Conservation (phyloP, 164 flowering plant species). For the Kalanchoe fedtschenkoi region DNA sequence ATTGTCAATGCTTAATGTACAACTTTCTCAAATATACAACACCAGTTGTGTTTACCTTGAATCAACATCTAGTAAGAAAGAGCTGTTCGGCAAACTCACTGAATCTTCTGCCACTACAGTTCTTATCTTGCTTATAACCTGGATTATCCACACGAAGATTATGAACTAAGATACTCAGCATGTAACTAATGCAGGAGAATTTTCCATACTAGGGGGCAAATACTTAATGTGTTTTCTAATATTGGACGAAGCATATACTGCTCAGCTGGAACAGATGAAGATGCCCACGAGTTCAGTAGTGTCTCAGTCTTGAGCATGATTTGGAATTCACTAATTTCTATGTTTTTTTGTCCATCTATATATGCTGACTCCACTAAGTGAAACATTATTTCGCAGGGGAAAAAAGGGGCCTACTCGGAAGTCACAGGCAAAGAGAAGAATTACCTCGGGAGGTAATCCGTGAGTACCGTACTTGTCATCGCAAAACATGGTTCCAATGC, state of each 20-base stretch:
- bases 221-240: not conserved
- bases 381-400: not conserved
- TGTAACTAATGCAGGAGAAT: not conserved
- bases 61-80: conserved; percentile 83
- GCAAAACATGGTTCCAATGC: conserved; percentile 99
- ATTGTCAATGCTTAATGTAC: too few relatives aligned
- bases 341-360: not conserved
- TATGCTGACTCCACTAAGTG: not conserved
- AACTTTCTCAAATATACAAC: not conserved
- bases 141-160: conserved; percentile 1
- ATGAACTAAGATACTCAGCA: not conserved
- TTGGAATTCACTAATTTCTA: too few relatives aligned
- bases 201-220: not conserved
- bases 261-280: too few relatives aligned
- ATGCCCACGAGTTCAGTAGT: too few relatives aligned
- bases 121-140: conserved; percentile 95
- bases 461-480: conserved; percentile 99
- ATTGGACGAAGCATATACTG: too few relatives aligned
- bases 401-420: not conserved
- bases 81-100: conserved; percentile 76
- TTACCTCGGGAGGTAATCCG: conserved; percentile 86
- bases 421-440: conserved; percentile 11
- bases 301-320: too few relatives aligned
- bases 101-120: conserved; percentile 87
- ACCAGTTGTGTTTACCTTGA: conserved; percentile 52